Base-by-base conservation (phyloP, 306 rosid species). In the Malus asiatica region DNA sequence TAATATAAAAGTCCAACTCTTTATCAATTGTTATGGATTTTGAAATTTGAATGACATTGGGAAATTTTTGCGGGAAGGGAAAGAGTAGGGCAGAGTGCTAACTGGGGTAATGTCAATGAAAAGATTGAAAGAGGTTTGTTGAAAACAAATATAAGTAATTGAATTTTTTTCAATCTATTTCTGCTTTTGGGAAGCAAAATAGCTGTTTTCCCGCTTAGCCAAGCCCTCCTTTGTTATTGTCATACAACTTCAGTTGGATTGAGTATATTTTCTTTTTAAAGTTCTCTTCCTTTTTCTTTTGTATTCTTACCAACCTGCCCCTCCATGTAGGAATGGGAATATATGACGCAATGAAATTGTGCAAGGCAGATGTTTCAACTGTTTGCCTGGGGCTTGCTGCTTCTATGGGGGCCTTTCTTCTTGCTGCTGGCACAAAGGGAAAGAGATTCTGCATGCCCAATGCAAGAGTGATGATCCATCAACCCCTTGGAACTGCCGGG, bases 401-500 rank as follows among this genome's bases (percentile, higher is more conserved):
- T 74, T 95, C 97, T 16, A 95, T 92, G 97, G 97, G 99, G 72
- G 99, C 99, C 1, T 95, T 95, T 86, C 85, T 95, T 61, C 97
- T 95, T 74, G 97, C 97, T 74, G 22, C 97, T 68, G 99, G 97
- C 59, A 22, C 96, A 4, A 92, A 90, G 75, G 99, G 97, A 79
- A 92, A 95, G 93, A 86, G 97, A 78, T 95, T 80, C 81, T 95
- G 99, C 87, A 95, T 95, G 99, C 99, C 99, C 3, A 92, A 95
- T 81, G 74, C 97, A 11, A 92, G 83, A 84, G 97, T 92, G 67
- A 95, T 95, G 99, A 95, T 95, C 75, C 99, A 92, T 89, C 97
- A 95, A 75, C 97, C 99, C 0, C 92, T 89, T 80, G 97, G 97
- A 78, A 82, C 90, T 70, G 80, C 87, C 58, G 96, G 97, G 61